Percentiles rank a stretch among this genome's conserved stretches.
These are phyloP conservation scores for Gynostemma pentaphyllum DNA, from an alignment of 306 rosid genomes.

Conservation along the genomic window DNA sequence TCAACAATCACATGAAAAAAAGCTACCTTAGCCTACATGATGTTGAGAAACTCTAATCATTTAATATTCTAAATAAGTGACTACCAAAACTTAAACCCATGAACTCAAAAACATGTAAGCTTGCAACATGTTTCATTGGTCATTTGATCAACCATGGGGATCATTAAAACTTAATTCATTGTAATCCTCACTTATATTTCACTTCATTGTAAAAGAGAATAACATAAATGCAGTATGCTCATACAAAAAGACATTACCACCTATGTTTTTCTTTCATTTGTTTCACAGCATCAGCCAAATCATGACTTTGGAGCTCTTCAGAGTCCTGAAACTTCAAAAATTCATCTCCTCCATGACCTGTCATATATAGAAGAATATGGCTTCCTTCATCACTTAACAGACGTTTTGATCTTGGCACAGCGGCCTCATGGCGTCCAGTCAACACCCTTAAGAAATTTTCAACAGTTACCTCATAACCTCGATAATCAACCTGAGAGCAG, in stretches of 20 bases:
- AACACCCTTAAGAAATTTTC: constrained; percentile 78
- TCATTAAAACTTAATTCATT: neutral
- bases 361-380: constrained; percentile 91
- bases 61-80: neutral
- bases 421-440: constrained; percentile 78
- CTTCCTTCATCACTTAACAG: constrained; percentile 97
- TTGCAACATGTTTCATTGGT: neutral
- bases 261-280: constrained; percentile 95
- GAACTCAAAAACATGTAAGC: neutral
- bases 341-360: constrained; percentile 97
- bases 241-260: constrained; percentile 24
- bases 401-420: constrained; percentile 95
- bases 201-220: neutral
- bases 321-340: constrained; percentile 95
- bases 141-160: neutral
- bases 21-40: neutral
- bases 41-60: neutral
- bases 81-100: neutral
- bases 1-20: neutral
- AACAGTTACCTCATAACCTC: constrained; percentile 92
- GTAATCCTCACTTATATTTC: neutral
- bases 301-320: constrained; percentile 98
- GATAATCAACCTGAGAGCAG: constrained; percentile 75
- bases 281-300: constrained; percentile 93
- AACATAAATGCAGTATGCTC: neutral